Evolutionary conservation across 2,329 filamentous ascomycete species (phyloP), one percentile per base, ranked within the genome.

Genomic region (Cordyceps cateniannulata): DNA sequence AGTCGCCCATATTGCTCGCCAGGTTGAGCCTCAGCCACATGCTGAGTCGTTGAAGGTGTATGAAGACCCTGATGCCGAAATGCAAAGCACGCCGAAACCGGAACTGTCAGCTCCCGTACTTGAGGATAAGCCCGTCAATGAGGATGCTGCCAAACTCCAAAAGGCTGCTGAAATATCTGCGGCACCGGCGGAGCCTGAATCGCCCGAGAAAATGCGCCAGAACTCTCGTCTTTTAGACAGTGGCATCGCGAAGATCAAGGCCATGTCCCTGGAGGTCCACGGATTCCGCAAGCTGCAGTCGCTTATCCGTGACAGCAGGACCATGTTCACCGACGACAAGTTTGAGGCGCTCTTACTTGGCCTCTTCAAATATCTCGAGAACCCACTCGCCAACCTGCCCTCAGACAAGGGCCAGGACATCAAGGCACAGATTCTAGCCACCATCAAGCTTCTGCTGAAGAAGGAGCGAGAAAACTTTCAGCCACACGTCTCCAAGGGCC

Each of bases 221-320:
- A 85, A 80, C 66, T 74, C 76, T 8, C 83, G 87, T 49, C 77
- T 93, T 25, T 79, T 93, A 5, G 84, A 87, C 35, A 92, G 89
- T 66, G 90, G 88, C 54, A 89, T 93, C 65, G 78, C 85, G 56
- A 88, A 89, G 64, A 87, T 93, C 66, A 85, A 85, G 66, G 80
- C 83, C 32, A 85, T 85, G 67, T 85, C 85, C 1, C 81, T 93
- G n/a, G 90, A 93, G 69, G 88, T 90, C 3, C 89, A 92, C 69
- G 89, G 89, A 61, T 91, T 93, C 79, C 84, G 89, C 58, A 89
- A 90, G 68, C 78, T 93, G 53, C 89, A 93, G 71, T 86, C 86
- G 44, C 81, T 92, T 65, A 81, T 91, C 62, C 86, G 88, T 64
- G 86, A 89, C 62, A 83, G 80, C 69, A 82, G 81, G 67, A 80